Percentiles rank a stretch among this genome's conserved stretches.
These are phyloP conservation scores for Ophiostoma tasmaniense DNA, from an alignment of 2,329 filamentous ascomycete species.

Conservation along the genomic window DNA sequence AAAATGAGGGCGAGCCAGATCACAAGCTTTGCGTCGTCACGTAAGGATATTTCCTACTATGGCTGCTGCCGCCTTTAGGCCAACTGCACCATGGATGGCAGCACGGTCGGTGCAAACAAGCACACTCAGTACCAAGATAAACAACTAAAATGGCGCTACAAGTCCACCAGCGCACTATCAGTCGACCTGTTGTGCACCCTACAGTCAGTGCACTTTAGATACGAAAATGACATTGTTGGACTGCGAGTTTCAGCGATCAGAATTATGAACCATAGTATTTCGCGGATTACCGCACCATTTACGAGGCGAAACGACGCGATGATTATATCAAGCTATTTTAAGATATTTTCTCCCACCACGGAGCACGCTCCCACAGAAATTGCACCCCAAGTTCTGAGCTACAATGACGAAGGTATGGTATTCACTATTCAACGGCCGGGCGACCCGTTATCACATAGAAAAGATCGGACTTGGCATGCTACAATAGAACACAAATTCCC, in stretches of 20 bases:
- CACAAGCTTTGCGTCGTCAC: slow-evolving; percentile 13
- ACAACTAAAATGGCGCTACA: slow-evolving; percentile 14
- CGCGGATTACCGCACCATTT: too few species aligned
- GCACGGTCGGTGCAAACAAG: not conserved
- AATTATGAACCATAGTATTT: too few species aligned
- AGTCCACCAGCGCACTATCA: slow-evolving; percentile 13
- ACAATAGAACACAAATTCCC: not conserved
- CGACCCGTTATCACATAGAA: not conserved
- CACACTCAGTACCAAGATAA: not conserved
- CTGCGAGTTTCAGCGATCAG: too few species aligned
- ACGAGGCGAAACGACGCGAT: too few species aligned
- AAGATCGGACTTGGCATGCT: not conserved
- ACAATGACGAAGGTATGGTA: too few species aligned
- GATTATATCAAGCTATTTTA: too few species aligned
- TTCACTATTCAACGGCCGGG: too few species aligned
- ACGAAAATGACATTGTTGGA: not conserved
- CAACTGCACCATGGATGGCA: slow-evolving; percentile 16
- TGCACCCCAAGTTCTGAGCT: too few species aligned
- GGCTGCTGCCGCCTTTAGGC: slow-evolving; percentile 20
- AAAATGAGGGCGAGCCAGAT: not conserved
- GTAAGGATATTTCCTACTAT: slow-evolving; percentile 16
- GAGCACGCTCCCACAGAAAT: too few species aligned
- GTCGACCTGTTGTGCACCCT: slow-evolving; percentile 15
- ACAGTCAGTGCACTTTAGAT: slow-evolving; percentile 18
- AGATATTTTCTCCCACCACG: too few species aligned